Percentiles rank a stretch among this genome's conserved stretches.
phyloP scores from a whole-genome alignment of 108 stramenopile genomes.

The Hondaea fermentalgiana region DNA sequence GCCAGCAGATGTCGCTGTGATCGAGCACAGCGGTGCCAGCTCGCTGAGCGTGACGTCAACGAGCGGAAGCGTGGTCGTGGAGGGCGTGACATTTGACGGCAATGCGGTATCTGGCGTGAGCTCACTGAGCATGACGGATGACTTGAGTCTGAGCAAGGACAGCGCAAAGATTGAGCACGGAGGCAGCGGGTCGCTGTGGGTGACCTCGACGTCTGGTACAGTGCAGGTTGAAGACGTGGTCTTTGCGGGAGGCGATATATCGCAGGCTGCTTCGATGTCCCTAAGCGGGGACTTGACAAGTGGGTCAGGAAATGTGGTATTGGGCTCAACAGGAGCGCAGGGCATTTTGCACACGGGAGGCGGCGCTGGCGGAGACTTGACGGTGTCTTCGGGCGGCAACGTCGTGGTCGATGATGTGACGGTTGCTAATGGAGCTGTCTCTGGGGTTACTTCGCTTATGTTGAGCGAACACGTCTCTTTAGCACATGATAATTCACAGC shows the following conservation, averaged over 20 bases:
- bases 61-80: neutral
- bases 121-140: neutral
- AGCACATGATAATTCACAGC: neutral
- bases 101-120: neutral
- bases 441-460: neutral
- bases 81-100: neutral
- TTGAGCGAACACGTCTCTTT: neutral
- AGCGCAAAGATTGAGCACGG: neutral
- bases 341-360: neutral
- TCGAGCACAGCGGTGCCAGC: neutral
- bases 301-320: neutral
- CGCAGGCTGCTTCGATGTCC: neutral
- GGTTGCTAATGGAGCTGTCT: neutral
- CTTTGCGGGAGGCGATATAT: neutral
- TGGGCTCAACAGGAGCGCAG: neutral
- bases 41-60: neutral
- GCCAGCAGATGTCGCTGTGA: neutral
- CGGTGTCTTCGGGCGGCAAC: neutral
- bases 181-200: neutral
- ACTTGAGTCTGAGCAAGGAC: neutral
- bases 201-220: neutral
- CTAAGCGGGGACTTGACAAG: neutral
- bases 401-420: neutral
- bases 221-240: neutral
- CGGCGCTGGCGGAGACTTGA: neutral